Conservation (phyloP, 2,329 filamentous ascomycete species). For the Pochonia chlamydosporia region DNA sequence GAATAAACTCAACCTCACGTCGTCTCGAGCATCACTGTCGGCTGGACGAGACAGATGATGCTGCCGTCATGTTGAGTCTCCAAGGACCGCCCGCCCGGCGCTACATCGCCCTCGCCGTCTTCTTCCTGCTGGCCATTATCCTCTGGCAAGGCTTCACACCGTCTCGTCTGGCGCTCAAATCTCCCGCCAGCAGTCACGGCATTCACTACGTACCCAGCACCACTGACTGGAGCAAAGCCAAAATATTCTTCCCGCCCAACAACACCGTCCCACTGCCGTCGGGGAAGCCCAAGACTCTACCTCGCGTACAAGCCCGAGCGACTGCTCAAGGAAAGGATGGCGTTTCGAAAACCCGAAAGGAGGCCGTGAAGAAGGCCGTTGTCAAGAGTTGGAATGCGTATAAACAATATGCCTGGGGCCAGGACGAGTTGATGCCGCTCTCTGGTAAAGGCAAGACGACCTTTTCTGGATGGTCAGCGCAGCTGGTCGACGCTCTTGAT, state of each 20-base stretch:
- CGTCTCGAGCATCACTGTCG: background rate
- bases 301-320: conserved; percentile 36
- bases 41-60: background rate
- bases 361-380: conserved; percentile 33
- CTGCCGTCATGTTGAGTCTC: conserved; percentile 21
- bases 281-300: conserved; percentile 25
- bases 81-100: conserved; percentile 27
- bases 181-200: conserved; percentile 13
- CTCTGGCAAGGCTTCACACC: conserved; percentile 21
- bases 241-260: conserved; percentile 25
- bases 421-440: conserved; percentile 49
- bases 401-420: conserved; percentile 48
- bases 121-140: conserved; percentile 20
- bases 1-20: too few species aligned
- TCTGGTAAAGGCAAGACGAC: conserved; percentile 38
- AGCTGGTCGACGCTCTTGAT: conserved; percentile 54
- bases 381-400: conserved; percentile 46
- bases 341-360: conserved; percentile 27
- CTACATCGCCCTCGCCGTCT: conserved; percentile 23
- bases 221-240: conserved; percentile 31
- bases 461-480: conserved; percentile 52
- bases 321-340: conserved; percentile 31
- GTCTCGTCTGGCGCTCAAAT: conserved; percentile 12
- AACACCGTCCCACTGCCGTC: conserved; percentile 27
- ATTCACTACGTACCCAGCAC: conserved; percentile 28